Percentiles rank a stretch among this genome's conserved stretches.
These are phyloP conservation scores for Ambrosiella xylebori DNA, from an alignment of 2,329 filamentous ascomycete species.

Conservation along the genomic window DNA sequence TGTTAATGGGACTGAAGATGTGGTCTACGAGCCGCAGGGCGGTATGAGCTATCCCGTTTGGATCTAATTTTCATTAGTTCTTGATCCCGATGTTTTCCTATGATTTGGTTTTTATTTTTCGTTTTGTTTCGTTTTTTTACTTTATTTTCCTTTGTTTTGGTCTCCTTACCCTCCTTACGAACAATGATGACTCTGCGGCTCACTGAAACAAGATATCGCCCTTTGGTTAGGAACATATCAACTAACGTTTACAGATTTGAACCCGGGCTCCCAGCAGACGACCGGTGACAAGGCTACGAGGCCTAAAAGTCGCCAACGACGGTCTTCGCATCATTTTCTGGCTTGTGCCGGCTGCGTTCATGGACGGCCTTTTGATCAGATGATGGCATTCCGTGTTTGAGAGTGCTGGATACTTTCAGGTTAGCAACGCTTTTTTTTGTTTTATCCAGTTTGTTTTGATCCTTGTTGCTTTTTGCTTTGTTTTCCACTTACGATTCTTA, in stretches of 20 bases:
- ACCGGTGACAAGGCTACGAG: neutral
- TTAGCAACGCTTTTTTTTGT: neutral
- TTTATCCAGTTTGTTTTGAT: neutral
- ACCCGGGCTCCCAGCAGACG: neutral
- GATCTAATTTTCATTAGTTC: neutral
- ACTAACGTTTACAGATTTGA: neutral
- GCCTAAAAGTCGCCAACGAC: neutral
- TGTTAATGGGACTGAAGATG: conserved; percentile 5
- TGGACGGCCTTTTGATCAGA: neutral
- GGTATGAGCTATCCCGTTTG: neutral
- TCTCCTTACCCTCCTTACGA: too few species aligned
- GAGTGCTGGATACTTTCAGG: neutral
- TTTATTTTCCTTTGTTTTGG: too few species aligned
- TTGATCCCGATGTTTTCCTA: too few species aligned
- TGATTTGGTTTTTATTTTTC: too few species aligned
- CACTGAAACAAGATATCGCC: neutral
- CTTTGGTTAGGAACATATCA: neutral
- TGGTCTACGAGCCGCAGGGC: neutral
- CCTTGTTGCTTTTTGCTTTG: neutral
- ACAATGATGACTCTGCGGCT: too few species aligned
- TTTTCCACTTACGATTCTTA: neutral
- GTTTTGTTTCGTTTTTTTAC: too few species aligned
- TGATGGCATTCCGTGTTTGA: neutral
- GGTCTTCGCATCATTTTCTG: neutral
- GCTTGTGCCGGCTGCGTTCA: neutral